A percentile compares a stretch with the other conserved stretches of the same genome.
Evolutionary conservation across 176 grass and related monocot species (phyloP).

Genomic region (Tillandsia fasciculata): DNA sequence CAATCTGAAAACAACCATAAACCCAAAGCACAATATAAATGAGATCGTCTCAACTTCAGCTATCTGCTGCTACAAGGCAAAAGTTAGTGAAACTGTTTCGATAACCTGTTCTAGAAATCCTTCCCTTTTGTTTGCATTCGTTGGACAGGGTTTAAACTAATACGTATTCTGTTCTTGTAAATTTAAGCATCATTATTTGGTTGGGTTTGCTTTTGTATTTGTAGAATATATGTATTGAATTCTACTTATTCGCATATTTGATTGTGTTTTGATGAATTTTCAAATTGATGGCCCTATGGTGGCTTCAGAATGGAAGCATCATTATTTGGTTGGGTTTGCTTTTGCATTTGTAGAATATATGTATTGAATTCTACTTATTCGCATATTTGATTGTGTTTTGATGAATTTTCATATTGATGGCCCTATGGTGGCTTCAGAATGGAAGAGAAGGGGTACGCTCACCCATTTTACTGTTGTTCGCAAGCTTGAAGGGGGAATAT

Average conservation of each 20-base stretch:
- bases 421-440: too few species aligned
- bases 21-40: constrained; percentile 74
- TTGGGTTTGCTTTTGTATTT: not conserved
- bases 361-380: too few species aligned
- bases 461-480: constrained; percentile 88
- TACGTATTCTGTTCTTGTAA: not conserved
- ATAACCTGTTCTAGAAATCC: constrained; percentile 6
- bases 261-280: not conserved
- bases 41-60: constrained; percentile 93
- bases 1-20: constrained; percentile 90
- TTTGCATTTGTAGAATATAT: too few species aligned
- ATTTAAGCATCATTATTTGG: not conserved
- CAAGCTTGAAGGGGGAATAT: constrained; percentile 85
- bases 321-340: too few species aligned
- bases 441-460: constrained; percentile 51
- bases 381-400: too few species aligned
- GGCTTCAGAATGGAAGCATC: too few species aligned
- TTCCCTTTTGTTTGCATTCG: not conserved
- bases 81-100: constrained; percentile 39
- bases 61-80: constrained; percentile 79
- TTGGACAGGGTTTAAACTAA: not conserved
- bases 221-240: not conserved
- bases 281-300: constrained; percentile 87
- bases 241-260: not conserved
- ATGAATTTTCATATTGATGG: too few species aligned